These are phyloP conservation scores for Corchorus capsularis DNA, from an alignment of 345 rosid genomes.

Conservation along the genomic window DNA sequence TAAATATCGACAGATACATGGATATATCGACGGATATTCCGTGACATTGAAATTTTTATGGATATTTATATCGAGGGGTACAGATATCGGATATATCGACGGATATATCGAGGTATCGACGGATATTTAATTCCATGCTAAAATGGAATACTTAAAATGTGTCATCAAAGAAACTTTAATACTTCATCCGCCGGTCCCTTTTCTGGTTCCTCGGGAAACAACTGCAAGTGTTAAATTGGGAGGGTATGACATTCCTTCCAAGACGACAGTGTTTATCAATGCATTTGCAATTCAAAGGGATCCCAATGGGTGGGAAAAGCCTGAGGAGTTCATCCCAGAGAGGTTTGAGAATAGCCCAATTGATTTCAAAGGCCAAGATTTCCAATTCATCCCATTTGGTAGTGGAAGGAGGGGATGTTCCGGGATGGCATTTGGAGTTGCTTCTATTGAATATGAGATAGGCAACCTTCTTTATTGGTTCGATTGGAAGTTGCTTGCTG, in stretches of 20 bases:
- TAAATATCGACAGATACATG: too few species aligned
- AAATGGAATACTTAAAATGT: constrained; percentile 2
- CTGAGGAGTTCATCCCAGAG: constrained; percentile 13
- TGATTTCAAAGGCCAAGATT: constrained; percentile 18
- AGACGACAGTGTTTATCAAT: not conserved
- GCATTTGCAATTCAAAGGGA: constrained; percentile 25
- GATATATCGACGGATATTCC: too few species aligned
- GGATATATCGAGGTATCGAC: too few species aligned
- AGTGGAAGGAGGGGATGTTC: constrained; percentile 13
- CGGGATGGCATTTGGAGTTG: not conserved
- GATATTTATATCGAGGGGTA: too few species aligned
- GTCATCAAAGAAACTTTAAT: constrained; percentile 18
- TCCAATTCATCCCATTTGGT: constrained; percentile 12
- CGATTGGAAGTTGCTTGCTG: constrained; percentile 1
- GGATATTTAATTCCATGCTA: too few species aligned
- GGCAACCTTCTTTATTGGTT: constrained; percentile 21
- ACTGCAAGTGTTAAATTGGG: not conserved
- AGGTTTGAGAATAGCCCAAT: not conserved
- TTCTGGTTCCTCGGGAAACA: not conserved
- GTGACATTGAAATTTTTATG: too few species aligned
- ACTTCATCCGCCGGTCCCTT: not conserved
- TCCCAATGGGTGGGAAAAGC: constrained; percentile 5
- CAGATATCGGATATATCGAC: too few species aligned
- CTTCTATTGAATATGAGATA: not conserved
- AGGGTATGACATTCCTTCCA: constrained; percentile 21